These are phyloP conservation scores for Lupinus albus DNA, from an alignment of 306 rosid species.

Conservation along the genomic window DNA sequence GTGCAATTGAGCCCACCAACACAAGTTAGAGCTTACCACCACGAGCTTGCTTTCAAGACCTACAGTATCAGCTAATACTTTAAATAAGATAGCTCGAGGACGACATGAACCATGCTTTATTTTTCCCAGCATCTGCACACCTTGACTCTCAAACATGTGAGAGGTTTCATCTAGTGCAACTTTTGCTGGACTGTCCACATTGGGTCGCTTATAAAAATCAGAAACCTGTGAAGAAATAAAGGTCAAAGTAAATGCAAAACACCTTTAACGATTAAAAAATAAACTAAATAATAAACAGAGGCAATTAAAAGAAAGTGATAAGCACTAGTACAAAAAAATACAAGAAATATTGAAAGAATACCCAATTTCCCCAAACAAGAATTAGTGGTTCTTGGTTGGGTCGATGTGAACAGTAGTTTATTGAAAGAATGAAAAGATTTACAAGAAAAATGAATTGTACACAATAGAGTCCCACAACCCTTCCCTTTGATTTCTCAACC, in stretches of 20 bases:
- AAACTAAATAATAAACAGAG: conserved; percentile 28
- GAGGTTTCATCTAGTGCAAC: conserved; percentile 75
- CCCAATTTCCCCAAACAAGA: too few relatives aligned
- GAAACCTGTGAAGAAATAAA: conserved; percentile 66
- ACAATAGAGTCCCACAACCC: too few relatives aligned
- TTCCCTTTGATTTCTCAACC: too few relatives aligned
- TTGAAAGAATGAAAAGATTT: too few relatives aligned
- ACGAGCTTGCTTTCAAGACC: conserved; percentile 91
- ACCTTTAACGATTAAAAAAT: background rate
- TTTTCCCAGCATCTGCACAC: conserved; percentile 91
- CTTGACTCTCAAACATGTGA: conserved; percentile 82
- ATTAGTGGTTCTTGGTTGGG: too few relatives aligned
- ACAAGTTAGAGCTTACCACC: conserved; percentile 73
- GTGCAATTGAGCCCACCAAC: conserved; percentile 34
- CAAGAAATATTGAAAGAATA: too few relatives aligned
- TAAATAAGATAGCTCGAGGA: conserved; percentile 90
- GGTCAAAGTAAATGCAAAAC: conserved; percentile 19
- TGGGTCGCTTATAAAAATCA: conserved; percentile 80
- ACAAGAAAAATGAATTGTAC: too few relatives aligned
- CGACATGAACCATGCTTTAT: conserved; percentile 93
- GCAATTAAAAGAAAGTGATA: conserved; percentile 8
- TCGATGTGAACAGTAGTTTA: too few relatives aligned
- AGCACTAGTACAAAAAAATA: too few relatives aligned
- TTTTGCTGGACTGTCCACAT: conserved; percentile 92
- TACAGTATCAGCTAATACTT: conserved; percentile 89